Evolutionary conservation across 257 asterid species (phyloP), one percentile per base, ranked within the genome.

Genomic region (Przewalskia tangutica): DNA sequence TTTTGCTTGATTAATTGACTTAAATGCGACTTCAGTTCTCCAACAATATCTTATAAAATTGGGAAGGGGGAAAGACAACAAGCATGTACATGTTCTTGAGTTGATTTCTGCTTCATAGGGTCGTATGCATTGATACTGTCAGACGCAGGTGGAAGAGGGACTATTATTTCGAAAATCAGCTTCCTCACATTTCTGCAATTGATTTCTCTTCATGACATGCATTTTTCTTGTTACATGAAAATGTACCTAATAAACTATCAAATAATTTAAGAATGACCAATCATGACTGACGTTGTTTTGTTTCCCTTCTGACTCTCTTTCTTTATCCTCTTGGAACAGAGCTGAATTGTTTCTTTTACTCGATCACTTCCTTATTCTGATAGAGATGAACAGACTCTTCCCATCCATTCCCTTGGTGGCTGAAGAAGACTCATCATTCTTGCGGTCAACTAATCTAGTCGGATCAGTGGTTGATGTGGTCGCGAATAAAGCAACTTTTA

Each of bases 331-430:
- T 48, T 73, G 34, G 60, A 23, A 27, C 79, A 73, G 60, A 73
- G 60, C 42, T 73, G 60, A 73, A 20, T 20, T 16, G 23, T 48
- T 73, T 48, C 60, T 48, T 23, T 73, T 73, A 73, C 60, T 48
- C 60, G 11, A 23, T 73, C 44, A 6, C 42, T 20, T 73, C 44
- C 60, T 83, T 32, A 51, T 62, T 79, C 81, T 82, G 85, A 80
- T 87, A 95, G 99, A 95, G 88, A 84, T 95, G 93, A 75, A 89
- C 84, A 87, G 83, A 82, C 87, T 87, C 20, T 95, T 90, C 90
- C 99, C 99, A 48, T 87, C 92, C 18, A 93, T 92, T 82, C 98
- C 98, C 23, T 83, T 95, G 91, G 97, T 95, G 70, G 99, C 99
- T 5, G 98, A 95, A 86, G 99, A 95, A 89, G 99, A 95, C 84